Evolutionary conservation across 495 filamentous ascomycete genomes (phyloP).

Genomic region (Xylaria acuta): DNA sequence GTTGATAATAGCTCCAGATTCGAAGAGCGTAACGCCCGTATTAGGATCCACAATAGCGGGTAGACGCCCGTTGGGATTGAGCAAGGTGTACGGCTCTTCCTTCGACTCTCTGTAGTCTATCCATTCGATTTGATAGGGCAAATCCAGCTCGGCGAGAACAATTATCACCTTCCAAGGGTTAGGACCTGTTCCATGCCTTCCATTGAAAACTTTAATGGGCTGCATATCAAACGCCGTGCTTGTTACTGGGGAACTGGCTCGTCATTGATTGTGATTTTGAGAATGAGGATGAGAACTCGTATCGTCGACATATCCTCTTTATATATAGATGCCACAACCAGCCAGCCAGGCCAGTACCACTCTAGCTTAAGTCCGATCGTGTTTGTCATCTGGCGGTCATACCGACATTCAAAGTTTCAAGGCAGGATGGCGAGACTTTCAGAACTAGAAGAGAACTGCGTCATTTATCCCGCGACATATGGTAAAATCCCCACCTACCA

Average conservation of each 20-base stretch:
- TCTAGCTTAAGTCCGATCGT: neutral
- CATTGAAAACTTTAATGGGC: slow-evolving; percentile 36
- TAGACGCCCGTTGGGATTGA: slow-evolving; percentile 74
- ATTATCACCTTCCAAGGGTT: slow-evolving; percentile 72
- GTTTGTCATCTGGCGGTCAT: slow-evolving; percentile 1
- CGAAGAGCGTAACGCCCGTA: slow-evolving; percentile 48
- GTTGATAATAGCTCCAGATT: slow-evolving; percentile 68
- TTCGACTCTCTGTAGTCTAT: slow-evolving; percentile 45
- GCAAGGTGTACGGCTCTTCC: slow-evolving; percentile 59
- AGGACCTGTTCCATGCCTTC: slow-evolving; percentile 55
- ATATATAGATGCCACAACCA: neutral
- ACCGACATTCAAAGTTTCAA: neutral
- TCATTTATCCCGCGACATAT: neutral
- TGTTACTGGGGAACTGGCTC: neutral
- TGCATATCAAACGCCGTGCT: slow-evolving; percentile 20
- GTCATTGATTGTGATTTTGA: neutral
- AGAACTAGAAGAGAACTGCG: neutral
- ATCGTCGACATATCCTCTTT: neutral
- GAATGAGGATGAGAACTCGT: no score
- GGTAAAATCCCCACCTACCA: neutral
- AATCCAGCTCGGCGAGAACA: slow-evolving; percentile 63
- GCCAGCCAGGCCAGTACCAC: neutral
- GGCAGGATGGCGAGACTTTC: neutral
- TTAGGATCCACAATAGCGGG: slow-evolving; percentile 54
- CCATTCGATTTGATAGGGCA: slow-evolving; percentile 57